Evolutionary conservation across 345 rosid species (phyloP).

Genomic region (Camelina neglecta): DNA sequence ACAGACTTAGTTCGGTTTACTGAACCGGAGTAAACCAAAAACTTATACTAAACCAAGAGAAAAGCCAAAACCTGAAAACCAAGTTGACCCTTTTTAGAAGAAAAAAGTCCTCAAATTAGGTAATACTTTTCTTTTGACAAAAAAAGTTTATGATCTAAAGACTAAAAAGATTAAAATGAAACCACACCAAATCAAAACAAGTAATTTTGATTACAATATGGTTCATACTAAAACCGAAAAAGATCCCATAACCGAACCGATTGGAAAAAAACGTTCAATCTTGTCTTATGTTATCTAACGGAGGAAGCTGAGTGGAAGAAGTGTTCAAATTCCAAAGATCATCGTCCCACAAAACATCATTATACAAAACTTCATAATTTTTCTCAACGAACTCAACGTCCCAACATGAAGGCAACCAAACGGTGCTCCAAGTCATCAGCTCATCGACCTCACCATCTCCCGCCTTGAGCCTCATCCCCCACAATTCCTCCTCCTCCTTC

Average conservation of each 20-base stretch:
- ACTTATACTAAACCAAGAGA: constrained; percentile 18
- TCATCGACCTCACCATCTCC: constrained; percentile 33
- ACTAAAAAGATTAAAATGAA: neutral
- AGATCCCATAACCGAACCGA: constrained; percentile 10
- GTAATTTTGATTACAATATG: constrained; percentile 23
- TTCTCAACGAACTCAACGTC: constrained; percentile 43
- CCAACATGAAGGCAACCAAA: constrained; percentile 41
- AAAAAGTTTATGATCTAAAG: neutral
- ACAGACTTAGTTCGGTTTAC: neutral
- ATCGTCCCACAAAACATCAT: constrained; percentile 44
- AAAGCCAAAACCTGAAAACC: neutral
- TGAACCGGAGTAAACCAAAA: neutral
- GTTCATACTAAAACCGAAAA: constrained; percentile 8
- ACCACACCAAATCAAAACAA: constrained; percentile 32
- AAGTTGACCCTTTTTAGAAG: neutral
- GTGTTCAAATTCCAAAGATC: constrained; percentile 44
- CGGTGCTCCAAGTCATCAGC: constrained; percentile 41
- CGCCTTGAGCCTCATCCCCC: constrained; percentile 31
- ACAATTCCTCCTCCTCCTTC: constrained; percentile 37
- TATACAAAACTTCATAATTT: constrained; percentile 40
- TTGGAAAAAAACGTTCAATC: constrained; percentile 6
- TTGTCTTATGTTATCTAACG: constrained; percentile 12
- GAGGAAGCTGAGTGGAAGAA: constrained; percentile 27
- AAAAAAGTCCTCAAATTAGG: neutral
- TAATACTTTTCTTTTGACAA: neutral